These are phyloP conservation scores for Apophysomyces elegans DNA, from an alignment of 371 early-diverging fungal genomes.

Conservation along the genomic window DNA sequence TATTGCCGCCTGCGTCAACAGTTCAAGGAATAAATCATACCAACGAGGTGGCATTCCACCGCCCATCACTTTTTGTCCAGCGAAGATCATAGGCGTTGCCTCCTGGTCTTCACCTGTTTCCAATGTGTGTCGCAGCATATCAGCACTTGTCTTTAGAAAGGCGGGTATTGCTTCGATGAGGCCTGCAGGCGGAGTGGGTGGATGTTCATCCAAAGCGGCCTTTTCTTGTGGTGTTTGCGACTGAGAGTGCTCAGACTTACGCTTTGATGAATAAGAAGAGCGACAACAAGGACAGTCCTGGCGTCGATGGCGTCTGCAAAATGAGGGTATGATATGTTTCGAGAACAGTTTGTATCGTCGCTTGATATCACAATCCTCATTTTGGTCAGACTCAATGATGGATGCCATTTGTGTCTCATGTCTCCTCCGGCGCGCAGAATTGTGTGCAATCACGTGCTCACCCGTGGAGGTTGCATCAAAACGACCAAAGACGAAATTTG, in stretches of 20 bases:
- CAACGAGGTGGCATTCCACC: constrained; percentile 62
- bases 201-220: constrained; percentile 10
- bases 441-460: constrained; percentile 40
- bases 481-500: constrained; percentile 67
- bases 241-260: constrained; percentile 26
- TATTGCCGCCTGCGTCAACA: constrained; percentile 65
- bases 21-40: constrained; percentile 62
- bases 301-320: constrained; percentile 49
- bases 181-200: constrained; percentile 33
- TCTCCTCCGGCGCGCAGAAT: constrained; percentile 35
- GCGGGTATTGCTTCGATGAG: constrained; percentile 64
- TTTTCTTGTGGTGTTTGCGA: constrained; percentile 16
- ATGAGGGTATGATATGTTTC: constrained; percentile 33
- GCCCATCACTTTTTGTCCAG: constrained; percentile 55
- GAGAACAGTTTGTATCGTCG: constrained; percentile 32
- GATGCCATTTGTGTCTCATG: constrained; percentile 36
- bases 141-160: constrained; percentile 61
- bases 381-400: constrained; percentile 21
- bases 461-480: constrained; percentile 57
- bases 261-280: constrained; percentile 27
- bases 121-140: constrained; percentile 47
- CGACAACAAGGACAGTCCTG: constrained; percentile 38
- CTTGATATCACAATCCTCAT: constrained; percentile 25
- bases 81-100: constrained; percentile 42
- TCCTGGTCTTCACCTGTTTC: constrained; percentile 26